Conservation (phyloP, 176 grass and related monocot genomes). For the Aegilops longissima region DNA sequence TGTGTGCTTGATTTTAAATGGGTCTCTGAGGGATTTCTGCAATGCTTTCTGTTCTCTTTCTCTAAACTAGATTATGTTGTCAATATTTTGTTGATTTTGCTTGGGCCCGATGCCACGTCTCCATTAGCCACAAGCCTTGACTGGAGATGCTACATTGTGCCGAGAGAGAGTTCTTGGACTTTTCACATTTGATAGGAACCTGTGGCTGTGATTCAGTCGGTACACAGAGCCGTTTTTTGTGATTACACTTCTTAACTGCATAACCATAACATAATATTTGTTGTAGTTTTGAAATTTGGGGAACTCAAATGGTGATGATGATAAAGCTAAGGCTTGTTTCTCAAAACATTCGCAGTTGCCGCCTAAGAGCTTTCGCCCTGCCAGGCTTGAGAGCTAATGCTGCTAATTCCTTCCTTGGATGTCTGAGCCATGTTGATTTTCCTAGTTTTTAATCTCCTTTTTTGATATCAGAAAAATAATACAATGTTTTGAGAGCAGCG, state of each 20-base stretch:
- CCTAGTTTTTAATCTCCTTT: not conserved
- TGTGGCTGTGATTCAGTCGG: not conserved
- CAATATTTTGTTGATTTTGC: not conserved
- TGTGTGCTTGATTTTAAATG: not conserved
- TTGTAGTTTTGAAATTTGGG: not conserved
- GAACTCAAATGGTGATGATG: not conserved
- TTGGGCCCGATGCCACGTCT: not conserved
- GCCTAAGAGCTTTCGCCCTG: slow-evolving; percentile 59
- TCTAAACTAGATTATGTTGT: not conserved
- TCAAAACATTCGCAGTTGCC: slow-evolving; percentile 66
- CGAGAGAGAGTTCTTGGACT: not conserved
- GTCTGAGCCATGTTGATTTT: slow-evolving; percentile 23
- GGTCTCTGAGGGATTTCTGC: not conserved
- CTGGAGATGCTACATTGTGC: not conserved
- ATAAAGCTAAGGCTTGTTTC: slow-evolving; percentile 63
- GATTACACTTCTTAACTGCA: not conserved
- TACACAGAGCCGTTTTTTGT: not conserved
- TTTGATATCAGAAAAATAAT: not conserved
- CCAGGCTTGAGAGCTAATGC: slow-evolving; percentile 67
- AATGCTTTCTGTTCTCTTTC: not conserved
- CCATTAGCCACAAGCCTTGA: not conserved
- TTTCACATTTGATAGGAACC: not conserved
- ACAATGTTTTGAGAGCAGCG: no score
- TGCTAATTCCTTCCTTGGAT: slow-evolving; percentile 68
- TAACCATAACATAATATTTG: not conserved